Evolutionary conservation across 129 eudicot genomes (phyloP).

Genomic region (Lonicera japonica): DNA sequence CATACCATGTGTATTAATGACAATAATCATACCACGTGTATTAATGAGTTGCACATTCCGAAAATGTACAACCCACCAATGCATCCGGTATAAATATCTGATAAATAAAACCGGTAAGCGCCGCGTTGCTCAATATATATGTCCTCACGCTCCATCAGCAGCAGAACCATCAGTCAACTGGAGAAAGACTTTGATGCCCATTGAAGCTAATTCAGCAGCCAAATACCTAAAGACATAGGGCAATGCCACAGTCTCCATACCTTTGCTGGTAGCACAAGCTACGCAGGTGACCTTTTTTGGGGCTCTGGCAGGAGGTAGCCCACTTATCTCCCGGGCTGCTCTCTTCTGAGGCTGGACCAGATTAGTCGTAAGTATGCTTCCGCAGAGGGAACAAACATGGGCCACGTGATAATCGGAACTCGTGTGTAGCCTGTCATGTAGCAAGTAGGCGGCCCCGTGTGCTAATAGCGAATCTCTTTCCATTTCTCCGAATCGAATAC

Average conservation of each 20-base stretch:
- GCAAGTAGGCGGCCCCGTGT: slow-evolving; percentile 87
- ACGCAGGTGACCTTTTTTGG: slow-evolving; percentile 74
- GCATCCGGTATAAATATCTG: no score
- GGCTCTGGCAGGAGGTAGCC: slow-evolving; percentile 58
- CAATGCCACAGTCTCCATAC: slow-evolving; percentile 96
- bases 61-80: no score
- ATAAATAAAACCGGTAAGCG: no score
- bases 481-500: slow-evolving; percentile 95
- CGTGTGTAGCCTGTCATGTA: slow-evolving; percentile 81
- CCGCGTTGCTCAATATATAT: no score
- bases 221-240: slow-evolving; percentile 88
- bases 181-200: slow-evolving; percentile 77
- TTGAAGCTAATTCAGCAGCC: slow-evolving; percentile 89
- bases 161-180: slow-evolving; percentile 41
- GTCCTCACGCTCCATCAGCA: slow-evolving; percentile 27
- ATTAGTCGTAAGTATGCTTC: slow-evolving; percentile 69
- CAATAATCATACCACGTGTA: no score
- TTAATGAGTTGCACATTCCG: no score
- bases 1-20: no score
- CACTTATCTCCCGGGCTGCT: slow-evolving; percentile 34
- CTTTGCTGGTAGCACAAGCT: slow-evolving; percentile 70
- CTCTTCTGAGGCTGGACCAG: slow-evolving; percentile 49
- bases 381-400: slow-evolving; percentile 81
- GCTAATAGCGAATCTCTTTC: slow-evolving; percentile 93
- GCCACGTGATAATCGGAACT: slow-evolving; percentile 93